These are phyloP conservation scores for Collybiopsis confluens DNA, from an alignment of 768 basidiomycete species.

Conservation along the genomic window DNA sequence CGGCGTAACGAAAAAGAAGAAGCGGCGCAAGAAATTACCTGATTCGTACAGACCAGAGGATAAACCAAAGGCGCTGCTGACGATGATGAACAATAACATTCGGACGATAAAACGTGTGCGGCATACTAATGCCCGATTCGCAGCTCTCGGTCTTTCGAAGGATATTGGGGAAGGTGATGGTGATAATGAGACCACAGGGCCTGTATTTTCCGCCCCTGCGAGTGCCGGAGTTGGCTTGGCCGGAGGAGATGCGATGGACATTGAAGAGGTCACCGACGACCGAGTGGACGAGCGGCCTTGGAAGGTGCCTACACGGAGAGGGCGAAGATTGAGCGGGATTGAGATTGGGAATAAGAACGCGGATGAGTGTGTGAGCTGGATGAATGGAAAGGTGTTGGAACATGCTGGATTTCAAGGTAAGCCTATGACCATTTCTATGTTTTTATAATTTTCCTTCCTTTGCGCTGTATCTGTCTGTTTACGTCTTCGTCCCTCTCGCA, in stretches of 20 bases:
- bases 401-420: conserved; percentile 90
- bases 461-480: background rate
- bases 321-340: conserved; percentile 24
- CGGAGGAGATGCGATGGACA: conserved; percentile 24
- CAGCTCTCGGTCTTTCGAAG: conserved; percentile 43
- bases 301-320: conserved; percentile 26
- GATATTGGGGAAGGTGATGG: conserved; percentile 33
- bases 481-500: background rate
- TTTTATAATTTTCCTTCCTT: background rate
- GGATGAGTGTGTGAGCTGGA: conserved; percentile 65
- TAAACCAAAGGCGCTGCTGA: conserved; percentile 51
- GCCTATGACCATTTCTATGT: conserved; percentile 17
- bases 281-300: conserved; percentile 63
- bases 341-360: conserved; percentile 63
- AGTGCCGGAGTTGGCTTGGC: conserved; percentile 24
- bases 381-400: conserved; percentile 73
- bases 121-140: conserved; percentile 68
- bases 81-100: conserved; percentile 73
- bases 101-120: conserved; percentile 69
- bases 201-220: conserved; percentile 8
- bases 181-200: conserved; percentile 21
- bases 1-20: conserved; percentile 30
- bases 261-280: conserved; percentile 27
- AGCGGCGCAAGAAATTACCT: conserved; percentile 21
- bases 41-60: conserved; percentile 9